These are phyloP conservation scores for Corylus avellana DNA, from an alignment of 306 rosid species.

Conservation along the genomic window DNA sequence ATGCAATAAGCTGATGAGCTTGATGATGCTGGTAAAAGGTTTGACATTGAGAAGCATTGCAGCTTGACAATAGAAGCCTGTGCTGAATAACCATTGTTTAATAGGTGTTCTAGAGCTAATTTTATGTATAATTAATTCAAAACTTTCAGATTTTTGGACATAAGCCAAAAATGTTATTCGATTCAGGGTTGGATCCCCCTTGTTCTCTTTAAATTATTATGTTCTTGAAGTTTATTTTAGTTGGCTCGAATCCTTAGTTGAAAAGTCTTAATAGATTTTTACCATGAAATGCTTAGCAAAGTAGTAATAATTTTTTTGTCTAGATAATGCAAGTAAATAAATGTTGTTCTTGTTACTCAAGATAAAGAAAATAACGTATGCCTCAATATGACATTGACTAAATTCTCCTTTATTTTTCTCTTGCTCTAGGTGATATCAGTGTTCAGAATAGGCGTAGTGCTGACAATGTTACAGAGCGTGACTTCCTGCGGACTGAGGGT, in stretches of 20 bases:
- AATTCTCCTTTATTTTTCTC: conserved; percentile 3
- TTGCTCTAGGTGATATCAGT: conserved; percentile 27
- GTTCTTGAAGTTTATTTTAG: conserved; percentile 5
- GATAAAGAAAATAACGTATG: not conserved
- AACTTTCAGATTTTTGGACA: not conserved
- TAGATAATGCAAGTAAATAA: not conserved
- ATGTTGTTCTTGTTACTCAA: not conserved
- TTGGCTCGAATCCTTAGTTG: not conserved
- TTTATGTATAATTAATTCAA: not conserved
- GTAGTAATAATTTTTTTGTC: not conserved
- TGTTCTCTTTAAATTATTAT: conserved; percentile 4
- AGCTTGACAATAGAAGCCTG: not conserved
- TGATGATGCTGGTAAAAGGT: not conserved
- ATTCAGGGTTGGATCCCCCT: conserved; percentile 14
- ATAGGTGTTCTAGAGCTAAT: not conserved
- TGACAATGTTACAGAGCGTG: conserved; percentile 63
- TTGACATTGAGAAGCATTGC: not conserved
- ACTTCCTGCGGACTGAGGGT: conserved; percentile 87
- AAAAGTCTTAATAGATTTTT: not conserved
- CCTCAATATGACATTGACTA: not conserved
- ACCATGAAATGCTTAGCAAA: not conserved
- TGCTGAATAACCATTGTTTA: not conserved
- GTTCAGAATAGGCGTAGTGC: conserved; percentile 23
- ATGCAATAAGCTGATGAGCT: not conserved
- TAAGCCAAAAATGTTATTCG: conserved; percentile 2